Percentiles rank a stretch among this genome's conserved stretches.
Conservation (phyloP, 2,329 filamentous ascomycete genomes). For the Talaromyces islandicus region DNA sequence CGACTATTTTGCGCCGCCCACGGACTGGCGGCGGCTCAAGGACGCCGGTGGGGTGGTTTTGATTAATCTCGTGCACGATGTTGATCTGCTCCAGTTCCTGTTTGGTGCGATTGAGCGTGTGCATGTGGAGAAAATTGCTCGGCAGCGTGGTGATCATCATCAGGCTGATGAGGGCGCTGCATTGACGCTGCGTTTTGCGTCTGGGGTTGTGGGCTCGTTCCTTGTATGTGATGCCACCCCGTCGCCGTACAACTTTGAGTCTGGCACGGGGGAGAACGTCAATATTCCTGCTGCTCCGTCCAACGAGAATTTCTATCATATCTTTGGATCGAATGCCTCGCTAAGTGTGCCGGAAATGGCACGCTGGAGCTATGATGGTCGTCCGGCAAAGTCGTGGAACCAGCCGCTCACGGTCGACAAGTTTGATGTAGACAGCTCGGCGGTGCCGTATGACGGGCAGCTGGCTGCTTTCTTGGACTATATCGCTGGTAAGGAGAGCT, state of each 20-base stretch:
- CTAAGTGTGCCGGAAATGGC: slow-evolving; percentile 52
- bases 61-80: slow-evolving; percentile 58
- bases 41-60: slow-evolving; percentile 44
- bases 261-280: slow-evolving; percentile 55
- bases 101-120: slow-evolving; percentile 50
- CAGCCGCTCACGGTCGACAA: slow-evolving; percentile 28
- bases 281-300: slow-evolving; percentile 36
- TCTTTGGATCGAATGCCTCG: slow-evolving; percentile 49
- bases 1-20: slow-evolving; percentile 45
- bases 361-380: slow-evolving; percentile 41
- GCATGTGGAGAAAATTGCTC: slow-evolving; percentile 44
- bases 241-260: slow-evolving; percentile 51
- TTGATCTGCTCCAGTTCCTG: slow-evolving; percentile 53
- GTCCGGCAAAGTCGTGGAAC: slow-evolving; percentile 39
- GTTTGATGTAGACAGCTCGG: slow-evolving; percentile 20
- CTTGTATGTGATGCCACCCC: slow-evolving; percentile 49
- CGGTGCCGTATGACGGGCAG: slow-evolving; percentile 49
- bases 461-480: slow-evolving; percentile 48
- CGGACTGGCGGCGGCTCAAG: slow-evolving; percentile 43
- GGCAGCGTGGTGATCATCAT: slow-evolving; percentile 33
- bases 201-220: slow-evolving; percentile 53
- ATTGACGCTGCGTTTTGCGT: slow-evolving; percentile 48
- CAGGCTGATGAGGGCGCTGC: slow-evolving; percentile 54
- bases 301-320: slow-evolving; percentile 44
- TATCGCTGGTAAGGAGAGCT: slow-evolving; percentile 35